Evolutionary conservation across 345 rosid species (phyloP), one percentile per base, ranked within the genome.

Genomic region (Citrus australasica): DNA sequence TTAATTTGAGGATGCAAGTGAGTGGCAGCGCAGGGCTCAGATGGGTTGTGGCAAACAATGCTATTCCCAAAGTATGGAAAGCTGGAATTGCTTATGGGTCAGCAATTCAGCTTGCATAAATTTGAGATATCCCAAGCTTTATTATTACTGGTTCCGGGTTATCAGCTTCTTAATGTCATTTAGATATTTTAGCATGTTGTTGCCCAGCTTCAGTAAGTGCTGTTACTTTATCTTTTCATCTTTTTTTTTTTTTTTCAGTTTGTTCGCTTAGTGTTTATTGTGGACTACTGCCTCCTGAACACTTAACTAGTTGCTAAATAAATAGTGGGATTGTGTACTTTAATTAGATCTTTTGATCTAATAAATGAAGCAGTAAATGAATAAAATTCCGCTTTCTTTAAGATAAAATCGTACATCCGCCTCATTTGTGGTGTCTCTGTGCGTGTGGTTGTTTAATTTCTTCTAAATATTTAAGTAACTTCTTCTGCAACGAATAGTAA

Each of bases 21-120:
- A 61, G 82, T 8, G 88, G 90, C 40, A 76, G 85, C 76, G 85
- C 46, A 7, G 89, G 88, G 11, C 42, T 73, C 67, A 87, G 33
- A 9, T 95, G 98, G 97, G 79, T 89, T 19, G 81, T 83, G 68
- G 90, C 92, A n/a, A 72, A 78, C 3, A 68, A 89, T 63, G 87
- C 76, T 69, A 79, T 95, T 58, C 94, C 98, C 0, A 48, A 77
- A 4, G 83, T 93, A 7, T 93, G 98, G 98, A 75, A 85, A 59
- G 87, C 87, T 30, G 94, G 97, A 19, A 90, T 78, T 69, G 85
- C 86, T 60, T 93, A 93, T 74, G 86, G 86, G 84, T 79, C 98
- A 21, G 46, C 69, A 33, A 76, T 93, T 76, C 87, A 85, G 82
- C 94, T 95, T 42, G 35, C 67, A 65, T 93, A 73, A 87, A 80